Evolutionary conservation across 805 yeast genomes (phyloP).

Genomic region (Starmerella geochares): DNA sequence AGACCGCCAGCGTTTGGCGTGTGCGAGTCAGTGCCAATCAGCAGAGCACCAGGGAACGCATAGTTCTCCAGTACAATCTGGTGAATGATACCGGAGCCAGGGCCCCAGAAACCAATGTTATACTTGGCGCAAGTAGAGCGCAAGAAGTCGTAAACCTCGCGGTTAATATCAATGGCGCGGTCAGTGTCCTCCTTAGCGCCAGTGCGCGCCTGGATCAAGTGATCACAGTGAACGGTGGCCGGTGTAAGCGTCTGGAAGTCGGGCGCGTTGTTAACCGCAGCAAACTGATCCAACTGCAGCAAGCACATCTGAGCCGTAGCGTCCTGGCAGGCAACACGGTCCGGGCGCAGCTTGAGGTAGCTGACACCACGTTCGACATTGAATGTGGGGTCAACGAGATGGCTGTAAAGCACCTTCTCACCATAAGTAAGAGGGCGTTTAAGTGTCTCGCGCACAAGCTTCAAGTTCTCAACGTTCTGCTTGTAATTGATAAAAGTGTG

Average conservation of each 20-base stretch:
- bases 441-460: slow-evolving; percentile 71
- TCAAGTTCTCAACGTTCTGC: slow-evolving; percentile 76
- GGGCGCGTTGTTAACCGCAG: slow-evolving; percentile 22
- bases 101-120: slow-evolving; percentile 97
- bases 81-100: slow-evolving; percentile 97
- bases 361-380: slow-evolving; percentile 78
- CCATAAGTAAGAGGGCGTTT: slow-evolving; percentile 88
- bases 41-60: slow-evolving; percentile 94
- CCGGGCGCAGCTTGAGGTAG: slow-evolving; percentile 90
- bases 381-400: slow-evolving; percentile 85
- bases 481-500: slow-evolving; percentile 85
- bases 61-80: slow-evolving; percentile 94
- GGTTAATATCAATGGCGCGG: slow-evolving; percentile 78
- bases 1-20: slow-evolving; percentile 98
- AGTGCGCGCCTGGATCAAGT: slow-evolving; percentile 87
- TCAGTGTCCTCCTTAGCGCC: slow-evolving; percentile 81
- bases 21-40: slow-evolving; percentile 95
- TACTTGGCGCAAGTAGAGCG: slow-evolving; percentile 85
- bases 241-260: slow-evolving; percentile 82
- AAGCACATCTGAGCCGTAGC: slow-evolving; percentile 99
- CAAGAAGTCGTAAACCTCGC: slow-evolving; percentile 89
- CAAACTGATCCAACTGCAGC: slow-evolving; percentile 43
- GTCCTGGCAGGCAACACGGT: slow-evolving; percentile 97
- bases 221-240: slow-evolving; percentile 95
- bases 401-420: slow-evolving; percentile 90